These are phyloP conservation scores for Botrytis porri DNA, from an alignment of 2,329 filamentous ascomycete genomes.

Conservation along the genomic window DNA sequence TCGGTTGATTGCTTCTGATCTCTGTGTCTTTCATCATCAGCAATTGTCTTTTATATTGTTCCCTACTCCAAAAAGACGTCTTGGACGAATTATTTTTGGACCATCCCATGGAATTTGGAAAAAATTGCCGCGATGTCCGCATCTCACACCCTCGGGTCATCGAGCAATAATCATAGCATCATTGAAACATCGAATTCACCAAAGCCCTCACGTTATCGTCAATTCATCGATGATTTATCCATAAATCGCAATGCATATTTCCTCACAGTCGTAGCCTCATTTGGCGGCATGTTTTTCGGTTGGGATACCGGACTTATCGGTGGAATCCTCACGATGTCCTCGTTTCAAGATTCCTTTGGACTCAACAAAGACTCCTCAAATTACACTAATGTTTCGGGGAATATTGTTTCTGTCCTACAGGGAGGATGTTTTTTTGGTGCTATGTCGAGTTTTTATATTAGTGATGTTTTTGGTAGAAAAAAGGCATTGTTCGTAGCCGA, in stretches of 20 bases:
- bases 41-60: not conserved
- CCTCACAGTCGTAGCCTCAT: constrained; percentile 47
- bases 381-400: constrained; percentile 10
- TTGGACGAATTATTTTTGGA: not conserved
- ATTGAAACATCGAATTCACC: not conserved
- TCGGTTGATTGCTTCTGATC: not conserved
- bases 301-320: constrained; percentile 72
- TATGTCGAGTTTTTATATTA: constrained; percentile 43
- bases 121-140: not conserved
- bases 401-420: constrained; percentile 63
- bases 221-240: constrained; percentile 8
- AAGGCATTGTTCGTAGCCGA: constrained; percentile 20
- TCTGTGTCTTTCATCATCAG: no score
- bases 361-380: not conserved
- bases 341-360: constrained; percentile 46
- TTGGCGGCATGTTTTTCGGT: constrained; percentile 60
- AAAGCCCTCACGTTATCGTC: constrained; percentile 6
- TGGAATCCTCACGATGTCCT: constrained; percentile 64
- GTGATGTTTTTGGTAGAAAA: constrained; percentile 35
- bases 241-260: constrained; percentile 20
- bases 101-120: not conserved
- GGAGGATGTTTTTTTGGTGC: constrained; percentile 64
- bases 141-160: not conserved
- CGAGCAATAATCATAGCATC: not conserved
- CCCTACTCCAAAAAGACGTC: not conserved